Percentiles rank a stretch among this genome's conserved stretches.
Evolutionary conservation across 306 rosid genomes (phyloP).

Genomic region (Lithocarpus polystachyus): DNA sequence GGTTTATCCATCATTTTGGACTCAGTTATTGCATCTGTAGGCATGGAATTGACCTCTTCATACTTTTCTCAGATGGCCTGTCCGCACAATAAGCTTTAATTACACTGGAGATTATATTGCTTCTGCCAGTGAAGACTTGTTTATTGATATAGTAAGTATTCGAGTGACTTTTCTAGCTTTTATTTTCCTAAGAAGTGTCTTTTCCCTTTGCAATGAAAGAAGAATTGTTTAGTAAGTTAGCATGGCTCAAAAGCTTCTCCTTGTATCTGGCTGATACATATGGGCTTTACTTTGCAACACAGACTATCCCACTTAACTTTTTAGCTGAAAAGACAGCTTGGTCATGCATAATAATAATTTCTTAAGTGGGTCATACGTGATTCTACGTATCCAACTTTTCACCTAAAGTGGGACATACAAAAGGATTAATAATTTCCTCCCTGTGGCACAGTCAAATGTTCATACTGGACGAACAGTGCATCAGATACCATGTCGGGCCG

Average conservation of each 20-base stretch:
- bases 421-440: slow-evolving; percentile 7
- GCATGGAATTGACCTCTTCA: slow-evolving; percentile 9
- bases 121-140: slow-evolving; percentile 89
- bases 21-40: not conserved
- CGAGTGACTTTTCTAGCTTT: not conserved
- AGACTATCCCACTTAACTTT: not conserved
- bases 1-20: too few relatives aligned
- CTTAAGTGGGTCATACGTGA: not conserved
- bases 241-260: not conserved
- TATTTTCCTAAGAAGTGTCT: not conserved
- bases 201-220: too few relatives aligned
- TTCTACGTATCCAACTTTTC: not conserved
- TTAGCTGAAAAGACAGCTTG: not conserved
- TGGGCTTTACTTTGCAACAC: too few relatives aligned
- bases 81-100: slow-evolving; percentile 91
- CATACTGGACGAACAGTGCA: slow-evolving; percentile 79
- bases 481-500: slow-evolving; percentile 92
- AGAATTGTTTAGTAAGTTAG: too few relatives aligned
- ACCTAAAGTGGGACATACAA: too few relatives aligned
- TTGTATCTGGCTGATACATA: not conserved
- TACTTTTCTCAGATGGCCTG: slow-evolving; percentile 76
- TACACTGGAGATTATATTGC: slow-evolving; percentile 82
- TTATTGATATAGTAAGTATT: slow-evolving; percentile 84
- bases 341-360: not conserved
- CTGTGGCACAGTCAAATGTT: slow-evolving; percentile 61